phyloP scores from a whole-genome alignment of 2,329 filamentous ascomycete genomes.

The Cercospora sp. region DNA sequence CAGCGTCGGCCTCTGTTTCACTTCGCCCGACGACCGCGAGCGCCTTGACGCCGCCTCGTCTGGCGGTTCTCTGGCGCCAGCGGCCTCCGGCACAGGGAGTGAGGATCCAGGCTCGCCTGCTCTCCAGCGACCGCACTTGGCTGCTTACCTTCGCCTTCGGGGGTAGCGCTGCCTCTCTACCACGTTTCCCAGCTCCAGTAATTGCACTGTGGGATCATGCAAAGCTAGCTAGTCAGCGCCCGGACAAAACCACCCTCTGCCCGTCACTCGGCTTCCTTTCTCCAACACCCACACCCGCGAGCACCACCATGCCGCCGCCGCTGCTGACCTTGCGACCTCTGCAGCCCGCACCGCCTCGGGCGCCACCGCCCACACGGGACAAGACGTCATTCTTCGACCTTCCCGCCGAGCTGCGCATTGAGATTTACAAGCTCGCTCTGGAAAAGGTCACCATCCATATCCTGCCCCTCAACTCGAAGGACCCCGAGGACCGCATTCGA shows the following conservation, averaged over 20 bases:
- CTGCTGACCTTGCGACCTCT: conserved; percentile 24
- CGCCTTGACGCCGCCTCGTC: neutral
- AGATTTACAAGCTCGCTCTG: conserved; percentile 37
- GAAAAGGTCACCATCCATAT: conserved; percentile 35
- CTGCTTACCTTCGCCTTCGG: conserved; percentile 8
- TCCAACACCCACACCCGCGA: conserved; percentile 16
- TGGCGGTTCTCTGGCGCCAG: conserved; percentile 11
- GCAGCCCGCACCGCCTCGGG: conserved; percentile 14
- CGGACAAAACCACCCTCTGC: conserved; percentile 10
- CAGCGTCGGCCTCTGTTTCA: conserved; percentile 7
- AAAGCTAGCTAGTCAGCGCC: conserved; percentile 17
- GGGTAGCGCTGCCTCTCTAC: conserved; percentile 14
- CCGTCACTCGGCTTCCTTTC: conserved; percentile 5
- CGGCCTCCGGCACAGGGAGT: conserved; percentile 2
- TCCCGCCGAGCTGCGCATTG: conserved; percentile 37
- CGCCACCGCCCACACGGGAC: conserved; percentile 16
- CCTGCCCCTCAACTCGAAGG: conserved; percentile 24
- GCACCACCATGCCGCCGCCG: conserved; percentile 16
- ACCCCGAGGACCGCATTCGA: conserved; percentile 19
- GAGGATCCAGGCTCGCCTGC: conserved; percentile 12
- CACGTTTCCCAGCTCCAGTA: conserved; percentile 13
- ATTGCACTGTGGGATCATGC: conserved; percentile 8
- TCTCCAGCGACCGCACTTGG: neutral
- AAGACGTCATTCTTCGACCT: conserved; percentile 33
- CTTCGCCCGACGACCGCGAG: conserved; percentile 1